phyloP scores from a whole-genome alignment of 176 grass and related monocot genomes.

The Bothriochloa decipiens region DNA sequence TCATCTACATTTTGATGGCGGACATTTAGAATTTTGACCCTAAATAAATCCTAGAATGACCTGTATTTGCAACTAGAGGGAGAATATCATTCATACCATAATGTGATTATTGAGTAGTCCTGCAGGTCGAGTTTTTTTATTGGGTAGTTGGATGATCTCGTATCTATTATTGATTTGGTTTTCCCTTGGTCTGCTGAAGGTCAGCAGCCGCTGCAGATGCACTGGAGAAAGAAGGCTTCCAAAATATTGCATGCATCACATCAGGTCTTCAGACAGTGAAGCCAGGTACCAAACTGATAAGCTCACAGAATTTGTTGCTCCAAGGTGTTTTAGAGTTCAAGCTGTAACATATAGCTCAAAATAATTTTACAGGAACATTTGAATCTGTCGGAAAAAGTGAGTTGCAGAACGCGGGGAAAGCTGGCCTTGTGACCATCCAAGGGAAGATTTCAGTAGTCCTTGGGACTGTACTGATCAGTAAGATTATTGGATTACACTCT shows the following conservation, averaged over 20 bases:
- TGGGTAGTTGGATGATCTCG: background rate
- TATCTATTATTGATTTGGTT: background rate
- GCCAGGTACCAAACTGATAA: constrained; percentile 55
- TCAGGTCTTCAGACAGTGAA: constrained; percentile 90
- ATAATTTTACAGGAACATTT: constrained; percentile 56
- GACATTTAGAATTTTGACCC: background rate
- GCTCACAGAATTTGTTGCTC: background rate
- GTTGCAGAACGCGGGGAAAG: constrained; percentile 84
- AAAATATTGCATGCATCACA: constrained; percentile 77
- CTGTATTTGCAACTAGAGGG: background rate
- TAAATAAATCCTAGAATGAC: background rate
- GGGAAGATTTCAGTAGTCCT: constrained; percentile 90
- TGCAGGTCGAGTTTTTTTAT: too few species aligned
- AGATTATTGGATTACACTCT: constrained; percentile 32
- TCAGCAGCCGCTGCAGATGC: constrained; percentile 75
- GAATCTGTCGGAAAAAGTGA: constrained; percentile 71
- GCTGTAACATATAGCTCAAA: background rate
- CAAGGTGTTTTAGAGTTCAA: background rate
- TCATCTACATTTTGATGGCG: background rate
- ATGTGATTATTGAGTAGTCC: background rate
- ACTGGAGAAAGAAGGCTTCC: constrained; percentile 78
- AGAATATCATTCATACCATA: background rate
- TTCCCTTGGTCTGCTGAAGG: constrained; percentile 44
- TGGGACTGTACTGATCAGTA: constrained; percentile 88
- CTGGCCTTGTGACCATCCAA: constrained; percentile 79